These are phyloP conservation scores for Magnusiomyces sp. DNA, from an alignment of 1,139 yeast genomes.

Conservation along the genomic window DNA sequence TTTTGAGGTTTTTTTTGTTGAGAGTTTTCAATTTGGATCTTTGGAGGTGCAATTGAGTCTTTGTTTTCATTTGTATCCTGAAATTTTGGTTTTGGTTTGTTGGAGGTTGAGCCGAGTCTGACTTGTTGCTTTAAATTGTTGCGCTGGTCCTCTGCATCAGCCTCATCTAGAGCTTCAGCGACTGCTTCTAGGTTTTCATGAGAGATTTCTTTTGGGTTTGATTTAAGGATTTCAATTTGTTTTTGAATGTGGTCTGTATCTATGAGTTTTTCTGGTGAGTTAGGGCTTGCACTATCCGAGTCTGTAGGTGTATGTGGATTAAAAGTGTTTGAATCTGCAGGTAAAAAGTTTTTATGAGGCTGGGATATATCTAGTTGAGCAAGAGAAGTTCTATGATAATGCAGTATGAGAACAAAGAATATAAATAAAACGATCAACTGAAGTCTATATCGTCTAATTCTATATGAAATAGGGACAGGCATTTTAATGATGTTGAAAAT, in stretches of 20 bases:
- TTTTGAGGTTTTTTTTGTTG: background rate
- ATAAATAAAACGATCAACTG: slow-evolving; percentile 9
- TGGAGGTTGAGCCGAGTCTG: too few species aligned
- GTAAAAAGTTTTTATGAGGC: background rate
- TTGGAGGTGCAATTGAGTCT: background rate
- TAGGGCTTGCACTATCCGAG: slow-evolving; percentile 3
- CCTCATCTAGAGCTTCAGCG: background rate
- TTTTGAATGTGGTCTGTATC: too few species aligned
- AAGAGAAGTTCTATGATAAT: slow-evolving; percentile 8
- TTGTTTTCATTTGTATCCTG: too few species aligned
- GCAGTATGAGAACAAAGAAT: slow-evolving; percentile 7
- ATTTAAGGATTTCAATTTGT: too few species aligned
- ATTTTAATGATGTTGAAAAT: too few species aligned
- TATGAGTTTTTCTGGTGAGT: slow-evolving; percentile 6
- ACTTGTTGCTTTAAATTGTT: too few species aligned
- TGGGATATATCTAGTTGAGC: background rate
- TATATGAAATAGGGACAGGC: slow-evolving; percentile 12
- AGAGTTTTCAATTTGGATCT: background rate
- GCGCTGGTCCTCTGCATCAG: background rate
- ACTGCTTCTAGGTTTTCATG: background rate
- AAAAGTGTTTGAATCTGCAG: background rate
- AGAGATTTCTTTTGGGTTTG: background rate
- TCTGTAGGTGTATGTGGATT: background rate
- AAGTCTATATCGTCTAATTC: slow-evolving; percentile 12
- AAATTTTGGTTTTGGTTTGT: too few species aligned